Evolutionary conservation across 768 basidiomycete species (phyloP), one percentile per base, ranked within the genome.

Genomic region (Dacryopinax primogenitus): DNA sequence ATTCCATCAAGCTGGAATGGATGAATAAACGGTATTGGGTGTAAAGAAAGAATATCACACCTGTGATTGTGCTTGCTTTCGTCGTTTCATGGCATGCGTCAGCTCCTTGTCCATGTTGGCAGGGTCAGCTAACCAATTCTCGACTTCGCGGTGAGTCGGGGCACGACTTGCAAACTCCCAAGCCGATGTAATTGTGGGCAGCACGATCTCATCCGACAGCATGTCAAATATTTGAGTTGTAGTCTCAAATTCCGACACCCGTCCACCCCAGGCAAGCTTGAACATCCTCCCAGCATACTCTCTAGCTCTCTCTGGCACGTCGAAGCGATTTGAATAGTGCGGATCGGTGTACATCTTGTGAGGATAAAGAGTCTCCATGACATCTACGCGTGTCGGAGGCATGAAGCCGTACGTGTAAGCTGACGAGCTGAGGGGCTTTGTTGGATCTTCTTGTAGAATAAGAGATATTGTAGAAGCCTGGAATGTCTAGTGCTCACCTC

Each of bases 281-380:
- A 87, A 94, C n/a, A 82, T 70, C 0, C 90, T 73, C 0, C 92
- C 93, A 23, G 85, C 92, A 73, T 86, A 93, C 75, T 91, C 87
- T 69, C 84, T 80, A 1, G 86, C 75, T n/a, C 77, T 75, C 33
- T 80, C 79, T 0, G 92, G 87, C 0, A 86, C 80, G 72, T 98
- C 95, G 2, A 70, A 69, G 26, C 79, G 78, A 62, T 83, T 82
- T 4, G 90, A 91, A 71, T 91, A 99, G 74, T 82, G 86, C 0
- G 94, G 89, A n/a, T 82, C 77, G 47, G 80, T 83, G 74, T 96
- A 94, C 26, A 88, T 73, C 68, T 83, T 84, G 51, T 72, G 75
- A 2, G 84, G 81, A 6, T 78, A 79, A 68, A 82, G 74, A 0
- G 72, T 70, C 33, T 80, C 78, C 15, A 85, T 65, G 51, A 77